Evolutionary conservation across 2,329 filamentous ascomycete genomes (phyloP).

Genomic region (Hymenoscyphus fraxineus): DNA sequence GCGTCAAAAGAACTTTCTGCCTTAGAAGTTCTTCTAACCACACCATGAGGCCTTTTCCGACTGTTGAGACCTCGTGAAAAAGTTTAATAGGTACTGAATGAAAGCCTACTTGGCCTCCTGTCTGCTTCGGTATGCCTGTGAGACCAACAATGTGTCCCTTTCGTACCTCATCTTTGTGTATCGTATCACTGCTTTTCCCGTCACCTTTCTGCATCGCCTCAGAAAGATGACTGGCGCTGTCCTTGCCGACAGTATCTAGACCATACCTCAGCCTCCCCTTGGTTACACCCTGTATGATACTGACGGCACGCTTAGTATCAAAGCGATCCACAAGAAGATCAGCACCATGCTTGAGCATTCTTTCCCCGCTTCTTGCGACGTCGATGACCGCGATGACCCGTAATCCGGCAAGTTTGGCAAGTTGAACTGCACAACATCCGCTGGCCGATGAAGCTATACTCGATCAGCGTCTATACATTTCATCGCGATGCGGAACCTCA

Average conservation of each 20-base stretch:
- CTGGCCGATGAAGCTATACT: constrained; percentile 60
- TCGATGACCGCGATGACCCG: constrained; percentile 65
- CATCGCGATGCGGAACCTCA: constrained; percentile 29
- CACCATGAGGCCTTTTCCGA: constrained; percentile 58
- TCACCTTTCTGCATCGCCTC: constrained; percentile 22
- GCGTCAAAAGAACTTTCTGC: constrained; percentile 50
- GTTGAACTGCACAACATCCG: constrained; percentile 62
- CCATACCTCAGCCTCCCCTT: constrained; percentile 59
- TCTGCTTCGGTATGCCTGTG: constrained; percentile 59
- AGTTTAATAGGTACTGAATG: constrained; percentile 65
- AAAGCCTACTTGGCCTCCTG: constrained; percentile 24
- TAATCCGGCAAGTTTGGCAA: constrained; percentile 63
- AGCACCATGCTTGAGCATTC: constrained; percentile 48
- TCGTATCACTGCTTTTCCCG: constrained; percentile 13
- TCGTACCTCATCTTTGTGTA: neutral
- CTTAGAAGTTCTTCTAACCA: constrained; percentile 68
- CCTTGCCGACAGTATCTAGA: constrained; percentile 63
- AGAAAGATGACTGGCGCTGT: constrained; percentile 55
- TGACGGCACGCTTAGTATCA: constrained; percentile 60
- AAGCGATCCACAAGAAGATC: constrained; percentile 68
- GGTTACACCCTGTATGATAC: constrained; percentile 59
- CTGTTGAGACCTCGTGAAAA: constrained; percentile 63
- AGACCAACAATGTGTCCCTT: constrained; percentile 62
- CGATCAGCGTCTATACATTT: constrained; percentile 4
- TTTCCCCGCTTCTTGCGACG: constrained; percentile 59